Evolutionary conservation across 495 filamentous ascomycete genomes (phyloP), one percentile per base, ranked within the genome.

Genomic region (Neurospora intermedia): DNA sequence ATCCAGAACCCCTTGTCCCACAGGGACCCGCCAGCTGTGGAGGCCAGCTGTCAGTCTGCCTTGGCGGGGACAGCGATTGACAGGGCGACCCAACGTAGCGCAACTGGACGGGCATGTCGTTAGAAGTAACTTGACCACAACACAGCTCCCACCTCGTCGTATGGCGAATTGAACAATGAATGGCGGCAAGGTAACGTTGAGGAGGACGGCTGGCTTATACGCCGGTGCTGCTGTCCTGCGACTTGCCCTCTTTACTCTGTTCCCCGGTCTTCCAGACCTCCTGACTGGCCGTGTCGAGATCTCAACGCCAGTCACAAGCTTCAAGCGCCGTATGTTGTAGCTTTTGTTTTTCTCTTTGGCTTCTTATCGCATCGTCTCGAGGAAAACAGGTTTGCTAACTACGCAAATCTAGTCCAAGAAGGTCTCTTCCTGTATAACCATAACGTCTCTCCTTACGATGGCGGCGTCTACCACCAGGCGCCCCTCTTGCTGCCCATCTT

Each of bases 381-480:
- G 16, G 23, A 59, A 59, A 15, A 15, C 23, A 7, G 23, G 11
- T 27, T 39, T 39, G 66, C 69, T 73, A 69, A 72, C 73, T 59
- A 23, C 43, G 7, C 31, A 41, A n/a, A 18, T 16, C 39, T 71
- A 97, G 94, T 99, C 70, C 94, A 98, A 83, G 96, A 99, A 84
- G 96, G 96, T 40, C 85, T 99, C 69, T 98, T 97, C 78, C 89
- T 99, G 5, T 98, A 98, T 78, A 94, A 91, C 71, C 93, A 94
- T 77, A 96, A 97, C 86, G 93, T 98, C 38, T 98, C 94, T 69
- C 96, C 96, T 1, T 99, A 98, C 82, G 94, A 99, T 81, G 96
- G 96, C 72, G 96, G 96, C 73, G 93, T 98, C 80, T 99, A 93
- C 82, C 94, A 99, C 84, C 96, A 99, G 89, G 96, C 96, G 38